phyloP scores from a whole-genome alignment of 257 asterid species.

The Fraxinus americana region DNA sequence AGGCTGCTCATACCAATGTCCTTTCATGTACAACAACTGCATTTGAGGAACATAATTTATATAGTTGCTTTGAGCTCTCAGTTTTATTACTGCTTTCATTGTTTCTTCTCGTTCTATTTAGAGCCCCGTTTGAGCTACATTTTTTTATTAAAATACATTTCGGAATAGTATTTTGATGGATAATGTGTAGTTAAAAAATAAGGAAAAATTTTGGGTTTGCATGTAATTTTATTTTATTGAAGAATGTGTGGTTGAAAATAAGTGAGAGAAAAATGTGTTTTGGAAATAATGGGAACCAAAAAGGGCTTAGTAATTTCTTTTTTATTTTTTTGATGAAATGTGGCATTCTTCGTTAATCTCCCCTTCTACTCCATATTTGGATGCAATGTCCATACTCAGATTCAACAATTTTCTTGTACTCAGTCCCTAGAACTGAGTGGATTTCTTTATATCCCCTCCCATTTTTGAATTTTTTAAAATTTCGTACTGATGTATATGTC shows the following conservation, averaged over 20 bases:
- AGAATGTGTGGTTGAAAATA: too few relatives aligned
- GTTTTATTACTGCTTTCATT: background rate
- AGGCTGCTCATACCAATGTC: conserved; percentile 3
- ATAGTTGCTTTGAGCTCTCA: conserved; percentile 7
- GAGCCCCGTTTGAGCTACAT: too few relatives aligned
- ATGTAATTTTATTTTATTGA: too few relatives aligned
- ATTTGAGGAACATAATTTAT: conserved; percentile 19
- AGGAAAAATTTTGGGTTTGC: too few relatives aligned
- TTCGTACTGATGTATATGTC: background rate
- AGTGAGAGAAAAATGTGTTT: too few relatives aligned
- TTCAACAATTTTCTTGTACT: background rate
- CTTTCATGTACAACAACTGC: conserved; percentile 20
- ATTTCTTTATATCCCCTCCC: background rate
- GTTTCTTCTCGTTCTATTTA: conserved; percentile 1
- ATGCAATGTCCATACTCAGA: background rate
- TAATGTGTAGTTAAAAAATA: too few relatives aligned
- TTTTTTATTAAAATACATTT: too few relatives aligned
- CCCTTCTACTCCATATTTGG: background rate
- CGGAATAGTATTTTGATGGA: too few relatives aligned
- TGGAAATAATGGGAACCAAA: too few relatives aligned
- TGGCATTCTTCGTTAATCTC: background rate
- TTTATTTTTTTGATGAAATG: background rate
- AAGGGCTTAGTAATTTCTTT: background rate
- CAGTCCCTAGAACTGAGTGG: background rate
- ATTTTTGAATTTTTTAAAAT: background rate